Conservation (phyloP, 176 grass and related monocot genomes). For the Triticum monococcum region DNA sequence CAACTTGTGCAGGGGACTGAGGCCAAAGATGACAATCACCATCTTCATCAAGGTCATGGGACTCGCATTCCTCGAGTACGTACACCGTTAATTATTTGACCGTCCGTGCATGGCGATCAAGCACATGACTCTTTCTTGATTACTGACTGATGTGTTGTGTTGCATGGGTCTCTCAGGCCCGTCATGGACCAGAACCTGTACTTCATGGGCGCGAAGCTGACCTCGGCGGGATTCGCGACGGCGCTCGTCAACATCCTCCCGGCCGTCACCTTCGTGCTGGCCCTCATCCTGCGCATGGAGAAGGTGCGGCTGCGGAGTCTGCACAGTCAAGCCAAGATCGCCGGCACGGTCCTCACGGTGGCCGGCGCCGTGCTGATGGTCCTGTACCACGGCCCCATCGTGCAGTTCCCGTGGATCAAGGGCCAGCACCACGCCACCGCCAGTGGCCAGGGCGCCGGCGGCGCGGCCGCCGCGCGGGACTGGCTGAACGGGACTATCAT, state of each 20-base stretch:
- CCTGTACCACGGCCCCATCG: constrained; percentile 66
- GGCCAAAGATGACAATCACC: constrained; percentile 59
- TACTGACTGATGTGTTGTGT: background rate
- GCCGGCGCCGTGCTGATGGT: constrained; percentile 88
- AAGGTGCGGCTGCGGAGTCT: constrained; percentile 54
- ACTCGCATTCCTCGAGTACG: constrained; percentile 68
- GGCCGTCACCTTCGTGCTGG: constrained; percentile 74
- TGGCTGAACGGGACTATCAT: constrained; percentile 73
- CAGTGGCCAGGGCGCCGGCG: background rate
- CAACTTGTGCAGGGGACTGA: constrained; percentile 41
- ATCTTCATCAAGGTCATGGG: constrained; percentile 75
- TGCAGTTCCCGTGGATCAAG: constrained; percentile 74
- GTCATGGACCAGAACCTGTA: constrained; percentile 95
- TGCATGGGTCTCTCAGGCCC: constrained; percentile 39
- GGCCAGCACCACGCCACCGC: constrained; percentile 28
- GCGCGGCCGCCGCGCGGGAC: constrained; percentile 3
- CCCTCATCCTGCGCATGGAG: constrained; percentile 70
- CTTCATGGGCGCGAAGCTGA: constrained; percentile 63
- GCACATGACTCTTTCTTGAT: background rate
- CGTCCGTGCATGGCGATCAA: background rate
- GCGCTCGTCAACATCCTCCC: constrained; percentile 86
- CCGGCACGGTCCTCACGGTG: constrained; percentile 58
- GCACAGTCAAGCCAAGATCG: constrained; percentile 86
- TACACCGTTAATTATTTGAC: background rate
- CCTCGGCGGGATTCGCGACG: constrained; percentile 67